A percentile compares a stretch with the other conserved stretches of the same genome.
These are phyloP conservation scores for Cutaneotrichosporon cyanovorans DNA, from an alignment of 1,284 basidiomycete genomes.

Conservation along the genomic window DNA sequence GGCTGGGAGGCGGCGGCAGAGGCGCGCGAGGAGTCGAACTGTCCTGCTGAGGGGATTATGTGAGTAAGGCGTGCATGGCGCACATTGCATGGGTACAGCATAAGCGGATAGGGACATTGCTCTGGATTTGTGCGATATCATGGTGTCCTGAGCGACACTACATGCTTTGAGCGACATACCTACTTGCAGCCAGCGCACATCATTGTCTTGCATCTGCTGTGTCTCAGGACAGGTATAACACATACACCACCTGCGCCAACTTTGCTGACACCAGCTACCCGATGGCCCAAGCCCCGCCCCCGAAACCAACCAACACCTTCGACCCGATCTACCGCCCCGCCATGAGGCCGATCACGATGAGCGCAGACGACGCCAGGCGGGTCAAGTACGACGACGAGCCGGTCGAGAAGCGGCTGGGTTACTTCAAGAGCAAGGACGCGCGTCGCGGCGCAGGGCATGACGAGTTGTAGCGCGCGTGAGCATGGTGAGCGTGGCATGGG, in stretches of 20 bases:
- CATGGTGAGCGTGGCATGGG: no score
- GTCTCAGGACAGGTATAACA: no score
- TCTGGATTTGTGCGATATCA: no score
- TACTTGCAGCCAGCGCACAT: no score
- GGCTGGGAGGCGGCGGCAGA: constrained; percentile 25
- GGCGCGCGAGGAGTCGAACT: constrained; percentile 20
- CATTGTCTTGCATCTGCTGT: no score
- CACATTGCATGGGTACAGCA: no score
- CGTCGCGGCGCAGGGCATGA: constrained; percentile 7
- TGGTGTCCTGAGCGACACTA: no score
- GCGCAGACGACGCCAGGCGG: constrained; percentile 28
- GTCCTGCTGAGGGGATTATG: constrained; percentile 40
- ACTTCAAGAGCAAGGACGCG: constrained; percentile 35
- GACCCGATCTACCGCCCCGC: constrained; percentile 38
- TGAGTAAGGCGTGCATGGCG: constrained; percentile 19
- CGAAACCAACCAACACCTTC: constrained; percentile 30
- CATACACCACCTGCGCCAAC: no score
- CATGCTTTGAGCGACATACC: no score
- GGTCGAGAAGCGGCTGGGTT: constrained; percentile 27
- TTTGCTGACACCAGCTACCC: constrained; percentile 27
- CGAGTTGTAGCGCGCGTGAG: constrained; percentile 5
- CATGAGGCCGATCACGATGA: constrained; percentile 38
- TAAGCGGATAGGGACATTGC: no score
- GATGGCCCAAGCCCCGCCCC: constrained; percentile 21
- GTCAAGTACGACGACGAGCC: constrained; percentile 23